phyloP scores from a whole-genome alignment of 768 basidiomycete species.

The Calocybe cyanea region DNA sequence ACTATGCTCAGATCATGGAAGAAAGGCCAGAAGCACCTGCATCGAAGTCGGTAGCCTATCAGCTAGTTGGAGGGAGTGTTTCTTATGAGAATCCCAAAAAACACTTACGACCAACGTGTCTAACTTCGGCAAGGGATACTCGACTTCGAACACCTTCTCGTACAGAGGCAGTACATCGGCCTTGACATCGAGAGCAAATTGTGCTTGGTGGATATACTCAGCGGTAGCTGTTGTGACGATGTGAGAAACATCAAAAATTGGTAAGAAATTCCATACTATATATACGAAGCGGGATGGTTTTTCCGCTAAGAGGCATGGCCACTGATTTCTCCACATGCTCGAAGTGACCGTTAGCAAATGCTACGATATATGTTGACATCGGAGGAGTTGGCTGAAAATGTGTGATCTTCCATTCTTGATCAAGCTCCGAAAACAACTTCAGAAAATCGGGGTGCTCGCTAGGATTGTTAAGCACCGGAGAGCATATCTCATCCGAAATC shows the following conservation, averaged over 20 bases:
- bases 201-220: constrained; percentile 78
- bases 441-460: constrained; percentile 28
- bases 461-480: constrained; percentile 24
- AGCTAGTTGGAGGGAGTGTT: constrained; percentile 1
- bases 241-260: neutral
- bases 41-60: constrained; percentile 80
- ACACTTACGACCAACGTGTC: constrained; percentile 79
- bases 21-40: constrained; percentile 42
- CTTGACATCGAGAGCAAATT: constrained; percentile 88
- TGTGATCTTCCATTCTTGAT: constrained; percentile 73
- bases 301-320: constrained; percentile 74
- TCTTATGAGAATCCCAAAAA: neutral
- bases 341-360: constrained; percentile 82
- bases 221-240: constrained; percentile 55
- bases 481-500: constrained; percentile 50
- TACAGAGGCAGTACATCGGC: constrained; percentile 80
- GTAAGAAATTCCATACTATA: constrained; percentile 50
- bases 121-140: constrained; percentile 90
- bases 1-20: constrained; percentile 4
- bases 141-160: constrained; percentile 88
- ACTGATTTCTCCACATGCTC: constrained; percentile 70
- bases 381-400: constrained; percentile 78
- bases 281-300: constrained; percentile 76
- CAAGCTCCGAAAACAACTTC: constrained; percentile 40
- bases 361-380: constrained; percentile 89